These are phyloP conservation scores for Pseudocercospora cruenta DNA, from an alignment of 2,329 filamentous ascomycete genomes.

Conservation along the genomic window DNA sequence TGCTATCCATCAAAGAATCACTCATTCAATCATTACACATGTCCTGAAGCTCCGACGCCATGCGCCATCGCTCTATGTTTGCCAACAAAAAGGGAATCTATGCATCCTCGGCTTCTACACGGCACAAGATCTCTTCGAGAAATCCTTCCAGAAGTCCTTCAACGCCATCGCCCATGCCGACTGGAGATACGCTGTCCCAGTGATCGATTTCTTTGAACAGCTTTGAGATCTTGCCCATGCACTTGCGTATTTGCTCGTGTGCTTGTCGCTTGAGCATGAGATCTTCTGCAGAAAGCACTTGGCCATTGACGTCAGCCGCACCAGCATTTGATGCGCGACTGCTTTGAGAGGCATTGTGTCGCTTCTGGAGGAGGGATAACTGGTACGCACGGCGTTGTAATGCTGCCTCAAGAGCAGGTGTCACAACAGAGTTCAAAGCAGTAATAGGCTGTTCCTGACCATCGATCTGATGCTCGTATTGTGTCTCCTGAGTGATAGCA, in stretches of 20 bases:
- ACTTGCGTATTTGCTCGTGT: slow-evolving; percentile 78
- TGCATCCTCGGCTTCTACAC: slow-evolving; percentile 86
- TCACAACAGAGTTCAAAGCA: slow-evolving; percentile 85
- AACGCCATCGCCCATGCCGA: slow-evolving; percentile 92
- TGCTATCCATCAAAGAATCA: slow-evolving; percentile 4
- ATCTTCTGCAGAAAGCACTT: slow-evolving; percentile 33
- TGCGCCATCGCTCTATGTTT: not conserved
- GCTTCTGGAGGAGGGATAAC: slow-evolving; percentile 59
- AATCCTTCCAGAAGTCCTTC: slow-evolving; percentile 88
- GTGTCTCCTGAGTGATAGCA: not conserved
- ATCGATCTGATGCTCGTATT: slow-evolving; percentile 18
- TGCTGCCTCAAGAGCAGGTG: slow-evolving; percentile 89
- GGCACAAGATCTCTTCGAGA: slow-evolving; percentile 87
- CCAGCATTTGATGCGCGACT: slow-evolving; percentile 16
- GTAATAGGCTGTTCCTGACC: slow-evolving; percentile 64
- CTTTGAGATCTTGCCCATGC: slow-evolving; percentile 80
- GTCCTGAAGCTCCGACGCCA: not conserved
- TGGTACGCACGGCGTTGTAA: slow-evolving; percentile 73
- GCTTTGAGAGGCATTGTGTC: slow-evolving; percentile 28
- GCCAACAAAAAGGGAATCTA: slow-evolving; percentile 17
- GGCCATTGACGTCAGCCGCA: not conserved
- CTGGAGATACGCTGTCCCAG: slow-evolving; percentile 81
- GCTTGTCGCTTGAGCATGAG: slow-evolving; percentile 59
- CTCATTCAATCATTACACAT: slow-evolving; percentile 6
- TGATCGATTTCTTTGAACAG: slow-evolving; percentile 89